Evolutionary conservation across 2,329 filamentous ascomycete species (phyloP).

Genomic region (Clonostachys byssicola): DNA sequence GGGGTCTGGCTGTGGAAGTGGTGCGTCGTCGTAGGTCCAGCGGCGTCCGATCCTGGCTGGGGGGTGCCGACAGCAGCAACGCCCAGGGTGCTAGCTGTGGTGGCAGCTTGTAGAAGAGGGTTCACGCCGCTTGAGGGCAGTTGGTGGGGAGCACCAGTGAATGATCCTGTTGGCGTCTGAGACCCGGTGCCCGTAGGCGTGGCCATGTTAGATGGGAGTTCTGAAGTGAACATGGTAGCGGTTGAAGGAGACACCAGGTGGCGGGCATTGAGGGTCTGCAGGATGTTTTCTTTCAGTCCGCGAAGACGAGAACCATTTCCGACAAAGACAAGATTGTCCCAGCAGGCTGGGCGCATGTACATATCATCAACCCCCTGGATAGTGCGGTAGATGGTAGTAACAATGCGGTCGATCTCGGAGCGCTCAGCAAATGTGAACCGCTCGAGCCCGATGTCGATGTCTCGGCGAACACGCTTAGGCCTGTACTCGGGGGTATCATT

Average conservation of each 20-base stretch:
- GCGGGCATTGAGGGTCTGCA: slow-evolving; percentile 73
- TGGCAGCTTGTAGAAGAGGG: slow-evolving; percentile 86
- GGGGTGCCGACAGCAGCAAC: slow-evolving; percentile 33
- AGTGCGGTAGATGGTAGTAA: slow-evolving; percentile 76
- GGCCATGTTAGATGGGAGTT: slow-evolving; percentile 88
- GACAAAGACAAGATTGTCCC: slow-evolving; percentile 89
- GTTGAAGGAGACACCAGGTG: slow-evolving; percentile 90
- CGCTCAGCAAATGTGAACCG: slow-evolving; percentile 67
- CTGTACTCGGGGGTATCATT: slow-evolving; percentile 33
- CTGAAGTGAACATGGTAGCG: slow-evolving; percentile 94
- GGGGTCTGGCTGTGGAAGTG: slow-evolving; percentile 69
- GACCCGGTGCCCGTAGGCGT: slow-evolving; percentile 87
- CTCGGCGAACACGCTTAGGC: slow-evolving; percentile 54
- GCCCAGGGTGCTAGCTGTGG: slow-evolving; percentile 60
- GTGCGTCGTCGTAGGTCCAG: slow-evolving; percentile 28
- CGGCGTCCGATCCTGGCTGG: slow-evolving; percentile 32
- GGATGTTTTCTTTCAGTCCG: slow-evolving; percentile 85
- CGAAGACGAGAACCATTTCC: slow-evolving; percentile 73
- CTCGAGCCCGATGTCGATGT: slow-evolving; percentile 75
- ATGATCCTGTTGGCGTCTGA: slow-evolving; percentile 75
- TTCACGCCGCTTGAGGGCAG: slow-evolving; percentile 65
- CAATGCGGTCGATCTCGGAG: slow-evolving; percentile 76
- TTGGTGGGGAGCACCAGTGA: slow-evolving; percentile 50
- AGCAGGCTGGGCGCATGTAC: slow-evolving; percentile 78
- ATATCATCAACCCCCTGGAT: slow-evolving; percentile 81